Percentiles rank a stretch among this genome's conserved stretches.
These are phyloP conservation scores for Clitopilus hobsonii DNA, from an alignment of 768 basidiomycete genomes.

Conservation along the genomic window DNA sequence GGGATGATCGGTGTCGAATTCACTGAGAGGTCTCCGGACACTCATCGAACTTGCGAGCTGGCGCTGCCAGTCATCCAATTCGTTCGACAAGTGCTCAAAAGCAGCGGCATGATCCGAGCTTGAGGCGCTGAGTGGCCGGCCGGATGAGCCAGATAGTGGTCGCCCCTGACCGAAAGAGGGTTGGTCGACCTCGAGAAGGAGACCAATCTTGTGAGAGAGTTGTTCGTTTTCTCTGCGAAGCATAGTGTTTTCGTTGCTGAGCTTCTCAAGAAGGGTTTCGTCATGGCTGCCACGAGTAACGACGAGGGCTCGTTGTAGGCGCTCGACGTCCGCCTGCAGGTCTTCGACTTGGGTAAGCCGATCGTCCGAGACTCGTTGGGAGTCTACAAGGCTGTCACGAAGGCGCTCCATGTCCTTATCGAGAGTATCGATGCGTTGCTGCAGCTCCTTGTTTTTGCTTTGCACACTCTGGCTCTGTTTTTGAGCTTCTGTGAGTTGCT, in stretches of 20 bases:
- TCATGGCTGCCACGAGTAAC: constrained; percentile 74
- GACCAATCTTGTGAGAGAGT: constrained; percentile 85
- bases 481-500: constrained; percentile 74
- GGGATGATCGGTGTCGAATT: constrained; percentile 55
- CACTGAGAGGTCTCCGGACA: constrained; percentile 65
- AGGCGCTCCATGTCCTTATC: constrained; percentile 72
- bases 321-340: constrained; percentile 75
- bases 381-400: constrained; percentile 62
- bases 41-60: constrained; percentile 79
- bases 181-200: constrained; percentile 84
- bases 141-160: constrained; percentile 56
- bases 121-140: constrained; percentile 65
- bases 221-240: constrained; percentile 86
- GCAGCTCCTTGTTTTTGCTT: constrained; percentile 73
- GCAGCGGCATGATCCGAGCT: constrained; percentile 79
- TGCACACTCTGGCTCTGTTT: constrained; percentile 69
- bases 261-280: constrained; percentile 74
- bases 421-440: constrained; percentile 63
- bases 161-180: constrained; percentile 59
- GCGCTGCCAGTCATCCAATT: constrained; percentile 84
- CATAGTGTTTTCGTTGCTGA: constrained; percentile 74
- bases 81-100: constrained; percentile 75
- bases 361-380: constrained; percentile 78
- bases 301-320: constrained; percentile 65
- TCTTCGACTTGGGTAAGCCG: constrained; percentile 73